Evolutionary conservation across 192 early-diverging fungal genomes (phyloP), one percentile per base, ranked within the genome.

Genomic region (Coemansia sp.): DNA sequence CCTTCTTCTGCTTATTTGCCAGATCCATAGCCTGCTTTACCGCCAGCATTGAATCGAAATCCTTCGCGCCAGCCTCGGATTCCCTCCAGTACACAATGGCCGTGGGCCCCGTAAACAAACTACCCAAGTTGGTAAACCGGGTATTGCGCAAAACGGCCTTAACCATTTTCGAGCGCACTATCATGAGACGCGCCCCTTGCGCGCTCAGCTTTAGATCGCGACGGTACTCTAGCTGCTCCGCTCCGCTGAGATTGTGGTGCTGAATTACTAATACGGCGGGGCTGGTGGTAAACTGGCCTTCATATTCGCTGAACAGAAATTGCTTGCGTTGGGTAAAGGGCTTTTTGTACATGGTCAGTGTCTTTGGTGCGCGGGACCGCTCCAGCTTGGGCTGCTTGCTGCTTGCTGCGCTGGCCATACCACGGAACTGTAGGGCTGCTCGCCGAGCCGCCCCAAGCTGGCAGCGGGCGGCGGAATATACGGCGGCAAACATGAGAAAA

Each of bases 291-390:
- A 84, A 68, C 23, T 77, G 67, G 40, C 39, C 24, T 36, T 84
- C 83, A 36, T 84, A 84, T 23, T 73, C 69, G n/a, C 35, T 31
- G 24, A 84, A 79, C 23, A 84, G 61, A 34, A 68, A 84, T 43
- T 80, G 73, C 16, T 80, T 79, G 77, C 83, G 83, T 36, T n/a
- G 42, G 1, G 74, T 48, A 38, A 84, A 84, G 13, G 83, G 83
- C 56, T 84, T 76, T 62, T 84, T 80, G 62, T 79, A 78, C 26
- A 69, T 71, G 14, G 77, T 84, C 13, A 45, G 57, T 20, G 72
- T 59, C 56, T 83, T 83, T 36, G 73, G 66, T 38, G 82, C 51
- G 43, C 46, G 39, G 3, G 69, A 62, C 11, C 77, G 69, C 43
- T 80, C 77, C 13, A 79, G 77, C 35, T 40, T 50, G 43, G 59